Percentiles rank a stretch among this genome's conserved stretches.
These are phyloP conservation scores for Monilinia polystroma DNA, from an alignment of 2,329 filamentous ascomycete genomes.

Conservation along the genomic window DNA sequence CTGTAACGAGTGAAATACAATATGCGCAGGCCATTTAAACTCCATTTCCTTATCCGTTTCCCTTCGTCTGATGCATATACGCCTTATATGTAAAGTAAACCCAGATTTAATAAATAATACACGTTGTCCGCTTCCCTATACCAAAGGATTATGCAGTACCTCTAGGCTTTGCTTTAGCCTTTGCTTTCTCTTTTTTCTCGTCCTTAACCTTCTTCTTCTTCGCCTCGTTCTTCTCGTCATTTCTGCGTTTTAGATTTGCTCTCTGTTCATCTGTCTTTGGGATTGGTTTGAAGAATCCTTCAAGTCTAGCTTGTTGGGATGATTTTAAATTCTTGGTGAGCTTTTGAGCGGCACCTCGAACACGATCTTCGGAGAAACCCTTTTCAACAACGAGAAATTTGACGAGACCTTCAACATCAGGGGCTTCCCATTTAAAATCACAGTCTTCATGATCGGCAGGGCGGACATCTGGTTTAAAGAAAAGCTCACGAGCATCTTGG, in stretches of 20 bases:
- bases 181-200: slow-evolving; percentile 93
- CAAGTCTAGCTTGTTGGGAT: slow-evolving; percentile 84
- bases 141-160: slow-evolving; percentile 33
- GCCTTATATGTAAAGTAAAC: background rate
- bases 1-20: background rate
- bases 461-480: slow-evolving; percentile 87
- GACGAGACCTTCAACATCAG: slow-evolving; percentile 85
- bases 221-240: slow-evolving; percentile 86
- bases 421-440: slow-evolving; percentile 97
- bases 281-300: slow-evolving; percentile 95
- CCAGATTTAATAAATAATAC: background rate
- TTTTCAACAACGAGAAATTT: slow-evolving; percentile 91
- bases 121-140: background rate
- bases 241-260: slow-evolving; percentile 82
- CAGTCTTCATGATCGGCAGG: slow-evolving; percentile 79
- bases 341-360: slow-evolving; percentile 73
- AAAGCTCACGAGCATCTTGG: slow-evolving; percentile 84
- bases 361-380: slow-evolving; percentile 93
- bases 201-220: slow-evolving; percentile 95
- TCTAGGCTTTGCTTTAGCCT: slow-evolving; percentile 81
- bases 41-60: background rate
- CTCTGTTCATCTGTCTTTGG: slow-evolving; percentile 87
- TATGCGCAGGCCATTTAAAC: background rate
- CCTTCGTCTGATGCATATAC: background rate
- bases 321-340: slow-evolving; percentile 89